Percentiles rank a stretch among this genome's conserved stretches.
Conservation (phyloP, 1,284 basidiomycete species). For the Wallemia mellicola region DNA sequence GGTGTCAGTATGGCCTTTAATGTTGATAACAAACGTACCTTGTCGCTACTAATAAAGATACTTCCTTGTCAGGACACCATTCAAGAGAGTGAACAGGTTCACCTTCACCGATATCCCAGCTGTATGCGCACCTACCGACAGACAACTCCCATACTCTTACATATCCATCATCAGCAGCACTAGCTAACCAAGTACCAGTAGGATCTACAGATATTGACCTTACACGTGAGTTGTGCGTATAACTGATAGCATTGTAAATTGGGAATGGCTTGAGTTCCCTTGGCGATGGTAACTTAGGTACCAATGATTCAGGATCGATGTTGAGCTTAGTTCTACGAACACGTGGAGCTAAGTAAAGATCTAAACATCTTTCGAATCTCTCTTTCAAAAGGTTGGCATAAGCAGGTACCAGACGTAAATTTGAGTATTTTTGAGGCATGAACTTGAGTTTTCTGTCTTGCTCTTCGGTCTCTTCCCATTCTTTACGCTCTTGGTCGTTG, state of each 20-base stretch:
- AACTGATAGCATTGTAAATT: slow-evolving; percentile 42
- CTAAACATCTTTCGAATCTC: slow-evolving; percentile 75
- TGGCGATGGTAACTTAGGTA: slow-evolving; percentile 87
- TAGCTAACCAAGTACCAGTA: slow-evolving; percentile 66
- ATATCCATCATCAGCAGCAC: slow-evolving; percentile 66
- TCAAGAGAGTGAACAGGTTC: slow-evolving; percentile 53
- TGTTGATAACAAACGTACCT: slow-evolving; percentile 25
- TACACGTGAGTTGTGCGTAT: slow-evolving; percentile 35
- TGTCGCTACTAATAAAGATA: slow-evolving; percentile 48
- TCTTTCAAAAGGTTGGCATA: slow-evolving; percentile 82
- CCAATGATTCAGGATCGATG: slow-evolving; percentile 63
- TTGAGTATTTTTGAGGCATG: slow-evolving; percentile 57
- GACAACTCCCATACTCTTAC: slow-evolving; percentile 82
- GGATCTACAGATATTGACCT: slow-evolving; percentile 56
- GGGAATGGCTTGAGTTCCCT: slow-evolving; percentile 85
- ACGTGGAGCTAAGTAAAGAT: slow-evolving; percentile 85
- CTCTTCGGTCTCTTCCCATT: slow-evolving; percentile 58
- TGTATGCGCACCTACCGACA: slow-evolving; percentile 62
- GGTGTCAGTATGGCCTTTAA: not conserved
- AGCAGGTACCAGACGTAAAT: slow-evolving; percentile 67
- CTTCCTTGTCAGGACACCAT: slow-evolving; percentile 75
- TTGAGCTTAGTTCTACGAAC: slow-evolving; percentile 61
- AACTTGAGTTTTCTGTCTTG: slow-evolving; percentile 78
- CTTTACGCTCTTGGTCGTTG: slow-evolving; percentile 49
- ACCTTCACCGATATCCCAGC: slow-evolving; percentile 43